Base-by-base conservation (phyloP, 2,329 filamentous ascomycete species). In the Phoma sp. region DNA sequence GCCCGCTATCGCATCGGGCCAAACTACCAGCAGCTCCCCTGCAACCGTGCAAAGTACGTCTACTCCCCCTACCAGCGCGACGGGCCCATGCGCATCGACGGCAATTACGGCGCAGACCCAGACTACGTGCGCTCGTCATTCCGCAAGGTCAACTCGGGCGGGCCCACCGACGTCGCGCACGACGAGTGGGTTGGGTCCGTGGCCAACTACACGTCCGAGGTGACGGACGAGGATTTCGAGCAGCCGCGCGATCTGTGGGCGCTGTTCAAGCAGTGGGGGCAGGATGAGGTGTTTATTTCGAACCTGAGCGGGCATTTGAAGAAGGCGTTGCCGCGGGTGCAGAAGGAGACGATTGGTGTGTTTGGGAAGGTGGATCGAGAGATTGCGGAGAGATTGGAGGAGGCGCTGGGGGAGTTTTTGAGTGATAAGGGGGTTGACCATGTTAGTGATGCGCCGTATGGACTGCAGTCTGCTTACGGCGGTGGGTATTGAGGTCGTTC, bases 211-310 rank as follows among this genome's bases (percentile, higher is more conserved):
- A 59, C 61, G 1, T 69, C 69, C 6, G 60, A 70, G 12, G 70
- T 84, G 22, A 77, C 72, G 4, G 77, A 80, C 19, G 76, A 79
- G 22, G 83, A 85, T 67, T 85, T 80, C 60, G 79, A 75, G 47
- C 82, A 84, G 66, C 74, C 80, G 19, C 75, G 74, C 44, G 75
- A 71, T 3, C 74, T 85, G 13, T 85, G 82, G 81, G 55, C 70
- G 33, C 51, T 71, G 6, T 69, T 72, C 33, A 58, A 68, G 50
- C 60, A 67, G 35, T 60, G 70, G 55, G 61, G 8, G 6, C 67
- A 64, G 38, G 67, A 70, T 44, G 43, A 65, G 35, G 58, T 68
- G 7, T 70, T 74, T 40, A 57, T 73, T 24, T 43, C 63, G n/a
- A 73, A 72, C 45, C 24, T 72, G 5, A 54, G 55, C 24, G 58